A percentile compares a stretch with the other conserved stretches of the same genome.
phyloP scores from a whole-genome alignment of 139 green algal genomes.

The Astrephomene gubernaculifera region DNA sequence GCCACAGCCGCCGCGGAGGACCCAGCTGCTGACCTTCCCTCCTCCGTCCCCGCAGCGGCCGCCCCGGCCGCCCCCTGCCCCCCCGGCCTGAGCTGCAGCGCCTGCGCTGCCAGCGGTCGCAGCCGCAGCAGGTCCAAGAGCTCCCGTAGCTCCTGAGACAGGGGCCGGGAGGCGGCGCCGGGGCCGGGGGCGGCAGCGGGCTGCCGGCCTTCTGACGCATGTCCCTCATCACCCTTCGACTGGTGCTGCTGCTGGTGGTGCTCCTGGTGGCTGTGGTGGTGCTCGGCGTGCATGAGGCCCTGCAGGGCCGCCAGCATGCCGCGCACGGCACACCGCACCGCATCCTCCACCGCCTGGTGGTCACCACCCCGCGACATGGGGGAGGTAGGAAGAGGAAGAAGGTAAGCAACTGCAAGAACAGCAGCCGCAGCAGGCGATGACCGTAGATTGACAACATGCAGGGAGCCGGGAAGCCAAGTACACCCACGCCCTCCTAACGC shows the following conservation, averaged over 20 bases:
- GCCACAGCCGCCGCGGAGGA: neutral
- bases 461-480: no score
- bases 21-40: neutral
- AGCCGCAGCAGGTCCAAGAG: slow-evolving; percentile 13
- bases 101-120: neutral
- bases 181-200: neutral
- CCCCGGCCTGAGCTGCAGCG: neutral
- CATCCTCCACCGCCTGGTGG: slow-evolving; percentile 11
- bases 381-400: neutral
- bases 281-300: neutral
- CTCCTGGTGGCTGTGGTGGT: no score
- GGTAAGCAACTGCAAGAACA: no score
- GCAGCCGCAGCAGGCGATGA: no score
- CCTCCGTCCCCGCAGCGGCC: neutral
- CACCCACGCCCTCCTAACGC: no score
- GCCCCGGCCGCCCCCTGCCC: neutral
- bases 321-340: neutral
- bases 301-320: slow-evolving; percentile 25
- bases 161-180: neutral
- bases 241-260: neutral
- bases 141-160: slow-evolving; percentile 1
- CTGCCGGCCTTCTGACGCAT: neutral
- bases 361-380: neutral
- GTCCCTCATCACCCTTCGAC: neutral
- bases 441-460: no score